Evolutionary conservation across 495 filamentous ascomycete genomes (phyloP), one percentile per base, ranked within the genome.

Genomic region (Neurospora sp.): DNA sequence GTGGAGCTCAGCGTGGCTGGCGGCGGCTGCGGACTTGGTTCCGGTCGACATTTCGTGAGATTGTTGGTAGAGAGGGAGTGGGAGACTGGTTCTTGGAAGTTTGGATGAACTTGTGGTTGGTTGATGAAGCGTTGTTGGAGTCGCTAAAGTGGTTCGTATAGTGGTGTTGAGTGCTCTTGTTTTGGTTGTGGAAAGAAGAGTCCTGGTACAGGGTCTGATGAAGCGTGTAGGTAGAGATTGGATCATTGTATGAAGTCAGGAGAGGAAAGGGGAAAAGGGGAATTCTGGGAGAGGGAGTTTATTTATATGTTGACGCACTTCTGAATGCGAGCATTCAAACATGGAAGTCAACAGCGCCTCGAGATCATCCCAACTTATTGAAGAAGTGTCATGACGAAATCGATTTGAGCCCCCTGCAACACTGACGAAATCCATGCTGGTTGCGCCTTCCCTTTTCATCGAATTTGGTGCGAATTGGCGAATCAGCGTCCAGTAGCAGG

Each of bases 1-100:
- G 73, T 84, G 81, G 71, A 90, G 82, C 71, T 87, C 79, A 40
- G 81, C 74, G 71, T 85, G 83, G 69, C 70, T 75, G 8, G 78
- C 77, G 8, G 77, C 78, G 10, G 78, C 72, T n/a, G 71, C 78
- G 72, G 73, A 81, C 71, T 82, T 84, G 53, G 53, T 65, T 65
- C 53, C 53, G 69, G 83, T 80, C 47, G 85, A 81, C 86, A 87
- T 87, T 42, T 75, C 83, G 76, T n/a, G 38, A 3, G 70, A n/a
- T 35, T 22, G 71, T 38, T 47, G 70, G 27, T 37, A n/a, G 41
- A 70, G 37, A 53, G 18, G 42, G 4, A 27, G 14, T 39, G 16
- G 27, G n/a, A 40, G 16, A 39, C 7, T 27, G 71, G 39, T 45
- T 38, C 37, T 22, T 4, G 39, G 16, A 70, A 8, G 16, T 16